phyloP scores from a whole-genome alignment of 768 basidiomycete species.

The Mycena leptocephala region DNA sequence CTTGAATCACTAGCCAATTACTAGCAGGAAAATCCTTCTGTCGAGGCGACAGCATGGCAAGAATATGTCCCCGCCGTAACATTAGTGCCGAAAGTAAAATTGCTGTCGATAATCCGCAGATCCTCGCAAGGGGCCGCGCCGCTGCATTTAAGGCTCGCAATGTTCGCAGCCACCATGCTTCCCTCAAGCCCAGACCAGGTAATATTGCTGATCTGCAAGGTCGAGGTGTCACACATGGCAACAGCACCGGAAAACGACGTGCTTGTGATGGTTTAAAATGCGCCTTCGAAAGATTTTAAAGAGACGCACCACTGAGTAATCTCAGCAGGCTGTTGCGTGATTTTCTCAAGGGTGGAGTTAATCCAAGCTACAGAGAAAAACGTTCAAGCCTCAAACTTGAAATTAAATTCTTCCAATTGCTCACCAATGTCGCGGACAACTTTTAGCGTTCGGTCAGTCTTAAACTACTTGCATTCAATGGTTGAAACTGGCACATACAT shows the following conservation, averaged over 20 bases:
- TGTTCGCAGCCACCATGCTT: constrained; percentile 41
- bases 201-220: constrained; percentile 52
- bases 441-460: neutral
- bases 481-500: constrained; percentile 15
- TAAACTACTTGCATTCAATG: neutral
- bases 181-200: constrained; percentile 46
- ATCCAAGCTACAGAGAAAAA: neutral
- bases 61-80: constrained; percentile 24
- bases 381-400: neutral
- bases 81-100: constrained; percentile 13
- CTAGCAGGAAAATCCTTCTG: constrained; percentile 23
- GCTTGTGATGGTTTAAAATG: constrained; percentile 41
- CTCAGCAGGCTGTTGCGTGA: constrained; percentile 39
- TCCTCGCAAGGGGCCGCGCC: constrained; percentile 48
- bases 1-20: no score
- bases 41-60: constrained; percentile 28
- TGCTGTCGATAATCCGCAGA: constrained; percentile 12
- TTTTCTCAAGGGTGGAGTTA: constrained; percentile 43
- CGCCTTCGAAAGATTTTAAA: neutral
- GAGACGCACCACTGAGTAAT: constrained; percentile 26
- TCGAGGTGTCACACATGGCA: constrained; percentile 51
- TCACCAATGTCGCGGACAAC: constrained; percentile 44
- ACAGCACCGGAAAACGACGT: constrained; percentile 52
- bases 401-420: neutral
- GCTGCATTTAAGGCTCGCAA: constrained; percentile 51